Evolutionary conservation across 768 basidiomycete species (phyloP).

Genomic region (Boletellus emodensis): DNA sequence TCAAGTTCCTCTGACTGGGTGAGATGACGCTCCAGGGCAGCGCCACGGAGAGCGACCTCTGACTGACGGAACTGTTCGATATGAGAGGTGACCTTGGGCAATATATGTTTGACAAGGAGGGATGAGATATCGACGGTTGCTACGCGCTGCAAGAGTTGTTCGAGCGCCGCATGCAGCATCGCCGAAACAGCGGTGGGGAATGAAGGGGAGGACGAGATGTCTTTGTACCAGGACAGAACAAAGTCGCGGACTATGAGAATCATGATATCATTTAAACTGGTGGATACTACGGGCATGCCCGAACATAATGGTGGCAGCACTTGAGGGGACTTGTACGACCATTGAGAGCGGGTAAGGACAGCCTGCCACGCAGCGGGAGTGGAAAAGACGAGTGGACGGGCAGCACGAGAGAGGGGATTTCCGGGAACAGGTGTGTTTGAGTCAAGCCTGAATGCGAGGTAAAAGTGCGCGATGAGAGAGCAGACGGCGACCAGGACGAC

Average conservation of each 20-base stretch:
- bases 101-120: conserved; percentile 74
- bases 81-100: conserved; percentile 88
- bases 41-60: conserved; percentile 80
- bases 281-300: conserved; percentile 59
- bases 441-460: conserved; percentile 59
- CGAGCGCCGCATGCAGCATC: conserved; percentile 63
- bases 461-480: conserved; percentile 52
- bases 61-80: conserved; percentile 89
- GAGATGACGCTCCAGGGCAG: conserved; percentile 72
- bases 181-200: conserved; percentile 84
- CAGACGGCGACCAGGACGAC: conserved; percentile 44
- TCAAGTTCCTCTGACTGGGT: conserved; percentile 91
- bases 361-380: conserved; percentile 95
- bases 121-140: conserved; percentile 65
- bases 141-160: conserved; percentile 53
- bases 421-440: conserved; percentile 29
- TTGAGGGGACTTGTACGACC: conserved; percentile 73
- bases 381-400: conserved; percentile 79
- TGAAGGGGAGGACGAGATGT: conserved; percentile 79
- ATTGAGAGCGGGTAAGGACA: conserved; percentile 81
- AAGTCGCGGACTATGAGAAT: conserved; percentile 84
- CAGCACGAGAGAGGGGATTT: conserved; percentile 50
- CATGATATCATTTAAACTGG: conserved; percentile 75
- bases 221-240: conserved; percentile 84
- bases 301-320: conserved; percentile 65